A percentile compares a stretch with the other conserved stretches of the same genome.
These are phyloP conservation scores for Primulina tabacum DNA, from an alignment of 257 asterid species.

Conservation along the genomic window DNA sequence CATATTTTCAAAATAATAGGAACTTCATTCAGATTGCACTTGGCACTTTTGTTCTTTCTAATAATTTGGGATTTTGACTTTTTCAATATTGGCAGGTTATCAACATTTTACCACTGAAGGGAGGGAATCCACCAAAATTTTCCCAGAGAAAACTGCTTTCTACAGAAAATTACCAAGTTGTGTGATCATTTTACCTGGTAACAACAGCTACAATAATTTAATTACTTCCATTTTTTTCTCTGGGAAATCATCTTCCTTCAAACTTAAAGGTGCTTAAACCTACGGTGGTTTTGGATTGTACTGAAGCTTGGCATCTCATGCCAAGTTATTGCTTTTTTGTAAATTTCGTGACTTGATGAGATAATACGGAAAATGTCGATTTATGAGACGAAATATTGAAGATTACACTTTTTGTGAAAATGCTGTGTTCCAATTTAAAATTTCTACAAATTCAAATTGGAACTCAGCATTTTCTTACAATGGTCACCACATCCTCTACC, in stretches of 20 bases:
- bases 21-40: neutral
- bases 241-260: neutral
- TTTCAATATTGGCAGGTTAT: slow-evolving; percentile 27
- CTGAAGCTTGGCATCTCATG: neutral
- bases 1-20: neutral
- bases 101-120: slow-evolving; percentile 33
- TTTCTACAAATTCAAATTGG: no score
- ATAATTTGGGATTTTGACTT: neutral
- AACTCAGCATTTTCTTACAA: neutral
- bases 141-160: slow-evolving; percentile 37
- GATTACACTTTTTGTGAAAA: no score
- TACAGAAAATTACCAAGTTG: slow-evolving; percentile 39
- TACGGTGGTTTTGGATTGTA: neutral
- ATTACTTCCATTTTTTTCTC: neutral
- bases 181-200: slow-evolving; percentile 19
- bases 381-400: neutral
- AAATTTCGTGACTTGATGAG: neutral
- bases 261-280: neutral
- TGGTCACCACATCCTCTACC: neutral
- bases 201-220: neutral
- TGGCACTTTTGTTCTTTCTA: neutral
- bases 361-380: no score
- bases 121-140: slow-evolving; percentile 40
- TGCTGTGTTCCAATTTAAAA: no score
- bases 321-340: no score